Conservation (phyloP, 106 monocot species). For the Dioscorea dumetorum region DNA sequence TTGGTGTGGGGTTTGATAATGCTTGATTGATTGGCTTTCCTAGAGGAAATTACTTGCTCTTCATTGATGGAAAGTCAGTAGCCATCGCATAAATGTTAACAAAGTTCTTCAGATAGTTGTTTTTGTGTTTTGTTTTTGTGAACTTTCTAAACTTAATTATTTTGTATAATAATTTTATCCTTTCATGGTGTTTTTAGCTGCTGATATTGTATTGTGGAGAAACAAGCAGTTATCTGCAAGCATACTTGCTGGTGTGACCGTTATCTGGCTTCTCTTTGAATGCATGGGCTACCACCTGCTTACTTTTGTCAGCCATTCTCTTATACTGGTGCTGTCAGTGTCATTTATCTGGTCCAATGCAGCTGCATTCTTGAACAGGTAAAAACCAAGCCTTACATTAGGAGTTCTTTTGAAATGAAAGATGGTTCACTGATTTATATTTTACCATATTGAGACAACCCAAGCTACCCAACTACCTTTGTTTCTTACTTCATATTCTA, state of each 20-base stretch:
- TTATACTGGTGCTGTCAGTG: constrained; percentile 38
- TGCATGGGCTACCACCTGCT: constrained; percentile 63
- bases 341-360: constrained; percentile 62
- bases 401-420: background rate
- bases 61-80: no score
- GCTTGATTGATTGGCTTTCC: no score
- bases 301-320: constrained; percentile 55
- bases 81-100: no score
- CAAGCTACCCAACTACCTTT: background rate
- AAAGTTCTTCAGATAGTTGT: no score
- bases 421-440: background rate
- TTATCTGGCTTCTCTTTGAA: constrained; percentile 75
- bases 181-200: constrained; percentile 29
- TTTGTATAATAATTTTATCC: background rate
- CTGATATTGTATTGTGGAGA: constrained; percentile 68
- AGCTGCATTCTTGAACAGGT: constrained; percentile 55
- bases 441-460: background rate
- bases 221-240: constrained; percentile 53
- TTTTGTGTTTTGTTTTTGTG: no score
- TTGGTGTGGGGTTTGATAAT: no score
- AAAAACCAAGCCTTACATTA: background rate
- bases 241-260: constrained; percentile 49
- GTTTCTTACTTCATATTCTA: background rate
- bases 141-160: no score
- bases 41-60: no score